Percentiles rank a stretch among this genome's conserved stretches.
Conservation (phyloP, 1,284 basidiomycete species). For the Microbotryum intermedium region DNA sequence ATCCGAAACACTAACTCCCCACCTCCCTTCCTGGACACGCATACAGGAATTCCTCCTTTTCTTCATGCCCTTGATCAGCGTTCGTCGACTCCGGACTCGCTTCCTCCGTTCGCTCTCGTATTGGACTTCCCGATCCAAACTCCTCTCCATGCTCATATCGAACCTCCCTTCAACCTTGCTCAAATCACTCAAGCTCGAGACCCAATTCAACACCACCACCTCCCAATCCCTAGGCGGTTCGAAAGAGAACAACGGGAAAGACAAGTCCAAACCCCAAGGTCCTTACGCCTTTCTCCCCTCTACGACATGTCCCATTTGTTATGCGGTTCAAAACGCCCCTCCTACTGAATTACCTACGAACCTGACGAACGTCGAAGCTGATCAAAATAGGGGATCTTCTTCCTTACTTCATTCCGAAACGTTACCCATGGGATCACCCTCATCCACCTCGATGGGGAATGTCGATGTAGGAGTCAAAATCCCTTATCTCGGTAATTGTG, state of each 20-base stretch:
- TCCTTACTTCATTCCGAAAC: background rate
- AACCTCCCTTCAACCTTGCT: constrained; percentile 32
- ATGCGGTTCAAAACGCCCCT: constrained; percentile 28
- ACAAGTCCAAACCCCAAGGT: constrained; percentile 28
- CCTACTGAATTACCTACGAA: constrained; percentile 2
- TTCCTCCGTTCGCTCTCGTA: constrained; percentile 42
- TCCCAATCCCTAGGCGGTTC: constrained; percentile 30
- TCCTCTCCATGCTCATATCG: constrained; percentile 18
- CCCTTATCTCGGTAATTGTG: constrained; percentile 30
- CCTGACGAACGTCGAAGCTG: background rate
- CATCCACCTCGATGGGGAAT: background rate
- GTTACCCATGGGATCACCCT: constrained; percentile 13
- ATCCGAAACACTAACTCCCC: too few relatives aligned
- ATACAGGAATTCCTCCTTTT: constrained; percentile 94
- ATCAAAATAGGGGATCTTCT: background rate
- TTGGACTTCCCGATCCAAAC: constrained; percentile 7
- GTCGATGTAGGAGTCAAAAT: constrained; percentile 25
- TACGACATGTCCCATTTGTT: constrained; percentile 44
- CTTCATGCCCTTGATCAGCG: constrained; percentile 71
- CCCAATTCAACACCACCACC: constrained; percentile 25
- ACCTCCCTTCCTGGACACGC: too few relatives aligned
- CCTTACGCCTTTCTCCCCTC: constrained; percentile 37
- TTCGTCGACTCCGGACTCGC: constrained; percentile 53
- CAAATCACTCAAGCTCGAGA: constrained; percentile 31
- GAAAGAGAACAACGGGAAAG: constrained; percentile 26